Percentiles rank a stretch among this genome's conserved stretches.
Conservation (phyloP, 1,139 yeast genomes). For the Taphrina communis region DNA sequence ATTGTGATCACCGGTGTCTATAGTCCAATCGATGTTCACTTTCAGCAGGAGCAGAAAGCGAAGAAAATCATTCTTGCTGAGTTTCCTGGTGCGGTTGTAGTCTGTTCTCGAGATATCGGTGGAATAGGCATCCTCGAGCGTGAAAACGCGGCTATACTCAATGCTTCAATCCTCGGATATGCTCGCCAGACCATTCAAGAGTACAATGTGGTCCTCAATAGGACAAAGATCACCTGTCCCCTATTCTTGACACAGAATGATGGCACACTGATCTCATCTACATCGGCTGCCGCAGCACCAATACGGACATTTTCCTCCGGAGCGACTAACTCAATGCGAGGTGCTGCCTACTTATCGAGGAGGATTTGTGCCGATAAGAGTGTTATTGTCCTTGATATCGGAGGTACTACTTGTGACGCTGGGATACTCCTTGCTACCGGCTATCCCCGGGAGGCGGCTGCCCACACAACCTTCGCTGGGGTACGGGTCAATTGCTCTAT, state of each 20-base stretch:
- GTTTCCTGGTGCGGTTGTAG: constrained; percentile 53
- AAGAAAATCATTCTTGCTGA: constrained; percentile 50
- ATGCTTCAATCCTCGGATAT: constrained; percentile 55
- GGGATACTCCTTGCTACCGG: constrained; percentile 55
- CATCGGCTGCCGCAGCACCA: constrained; percentile 54
- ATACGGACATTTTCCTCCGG: constrained; percentile 58
- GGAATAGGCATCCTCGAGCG: constrained; percentile 56
- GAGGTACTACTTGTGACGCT: constrained; percentile 59
- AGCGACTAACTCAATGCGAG: constrained; percentile 59
- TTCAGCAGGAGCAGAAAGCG: constrained; percentile 52
- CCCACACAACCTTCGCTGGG: constrained; percentile 55
- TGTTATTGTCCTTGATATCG: constrained; percentile 55
- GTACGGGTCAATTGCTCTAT: constrained; percentile 57
- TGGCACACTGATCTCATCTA: constrained; percentile 55
- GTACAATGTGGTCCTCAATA: constrained; percentile 52
- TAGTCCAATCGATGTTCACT: constrained; percentile 50
- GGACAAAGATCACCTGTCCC: constrained; percentile 53
- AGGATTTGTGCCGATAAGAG: constrained; percentile 50
- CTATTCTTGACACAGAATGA: constrained; percentile 56
- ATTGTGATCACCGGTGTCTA: constrained; percentile 56
- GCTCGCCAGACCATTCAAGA: constrained; percentile 54
- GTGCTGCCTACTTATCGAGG: constrained; percentile 54
- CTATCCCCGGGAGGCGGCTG: constrained; percentile 55
- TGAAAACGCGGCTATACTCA: constrained; percentile 56
- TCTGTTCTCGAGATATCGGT: constrained; percentile 54